phyloP scores from a whole-genome alignment of 768 basidiomycete species.

The Panaeolus papilionaceus region DNA sequence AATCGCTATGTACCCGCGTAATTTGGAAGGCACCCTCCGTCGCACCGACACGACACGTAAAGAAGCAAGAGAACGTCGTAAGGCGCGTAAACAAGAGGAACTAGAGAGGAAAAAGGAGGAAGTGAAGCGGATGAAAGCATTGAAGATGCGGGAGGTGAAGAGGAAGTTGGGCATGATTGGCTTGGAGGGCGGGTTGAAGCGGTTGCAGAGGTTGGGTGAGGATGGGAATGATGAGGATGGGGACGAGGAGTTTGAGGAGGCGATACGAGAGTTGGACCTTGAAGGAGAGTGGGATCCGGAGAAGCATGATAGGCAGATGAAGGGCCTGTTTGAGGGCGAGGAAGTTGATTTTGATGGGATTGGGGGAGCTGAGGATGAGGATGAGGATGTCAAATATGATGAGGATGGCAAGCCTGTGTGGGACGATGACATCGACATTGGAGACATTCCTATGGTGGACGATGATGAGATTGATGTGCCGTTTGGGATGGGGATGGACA shows the following conservation, averaged over 20 bases:
- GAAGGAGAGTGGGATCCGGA: constrained; percentile 94
- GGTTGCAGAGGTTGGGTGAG: constrained; percentile 33
- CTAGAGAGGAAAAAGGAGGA: constrained; percentile 77
- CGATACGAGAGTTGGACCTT: constrained; percentile 75
- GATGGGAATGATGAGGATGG: constrained; percentile 46
- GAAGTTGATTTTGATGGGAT: constrained; percentile 38
- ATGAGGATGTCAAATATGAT: constrained; percentile 43
- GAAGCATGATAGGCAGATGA: constrained; percentile 86
- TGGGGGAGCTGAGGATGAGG: constrained; percentile 29
- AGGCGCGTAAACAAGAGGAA: constrained; percentile 82
- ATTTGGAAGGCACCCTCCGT: constrained; percentile 65
- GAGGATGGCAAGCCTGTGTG: constrained; percentile 80
- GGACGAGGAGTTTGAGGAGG: constrained; percentile 47
- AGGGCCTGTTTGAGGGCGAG: constrained; percentile 67
- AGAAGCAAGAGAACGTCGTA: constrained; percentile 80
- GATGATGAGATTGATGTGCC: constrained; percentile 36
- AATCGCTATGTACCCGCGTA: constrained; percentile 74
- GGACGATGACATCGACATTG: constrained; percentile 90
- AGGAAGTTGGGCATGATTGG: constrained; percentile 77
- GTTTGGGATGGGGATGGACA: constrained; percentile 1
- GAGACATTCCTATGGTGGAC: constrained; percentile 56
- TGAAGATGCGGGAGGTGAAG: constrained; percentile 87
- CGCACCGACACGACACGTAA: constrained; percentile 82
- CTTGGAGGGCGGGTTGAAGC: constrained; percentile 67
- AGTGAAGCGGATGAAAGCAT: constrained; percentile 76